Evolutionary conservation across 208 protist genomes (phyloP).

Genomic region (Balamuthia mandrillaris): DNA sequence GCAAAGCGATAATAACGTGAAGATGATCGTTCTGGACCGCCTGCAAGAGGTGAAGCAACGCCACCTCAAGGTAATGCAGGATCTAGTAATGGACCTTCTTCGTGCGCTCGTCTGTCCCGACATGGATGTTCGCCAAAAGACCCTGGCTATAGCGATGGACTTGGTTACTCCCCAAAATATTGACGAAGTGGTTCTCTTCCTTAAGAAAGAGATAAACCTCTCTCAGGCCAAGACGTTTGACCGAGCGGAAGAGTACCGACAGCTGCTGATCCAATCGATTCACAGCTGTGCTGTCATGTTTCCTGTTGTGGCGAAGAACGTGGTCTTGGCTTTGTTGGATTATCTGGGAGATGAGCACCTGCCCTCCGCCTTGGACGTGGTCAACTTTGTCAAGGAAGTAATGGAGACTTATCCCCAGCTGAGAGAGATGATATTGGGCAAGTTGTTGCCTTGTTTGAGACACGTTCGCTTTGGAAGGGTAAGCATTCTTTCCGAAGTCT

Average conservation of each 20-base stretch:
- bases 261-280: conserved; percentile 86
- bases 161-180: conserved; percentile 85
- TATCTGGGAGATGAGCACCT: conserved; percentile 81
- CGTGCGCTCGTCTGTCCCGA: conserved; percentile 81
- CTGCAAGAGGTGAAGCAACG: conserved; percentile 82
- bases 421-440: conserved; percentile 96
- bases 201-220: conserved; percentile 90
- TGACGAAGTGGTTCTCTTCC: conserved; percentile 82
- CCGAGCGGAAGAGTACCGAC: conserved; percentile 75
- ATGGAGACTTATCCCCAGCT: too few relatives aligned
- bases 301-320: conserved; percentile 71
- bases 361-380: conserved; percentile 80
- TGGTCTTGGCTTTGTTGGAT: conserved; percentile 84
- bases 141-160: conserved; percentile 86
- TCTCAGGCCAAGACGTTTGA: conserved; percentile 57
- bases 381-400: conserved; percentile 61
- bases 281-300: conserved; percentile 85
- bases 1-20: conserved; percentile 96
- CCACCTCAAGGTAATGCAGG: conserved; percentile 81
- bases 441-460: conserved; percentile 92
- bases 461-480: conserved; percentile 83
- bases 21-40: conserved; percentile 93
- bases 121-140: conserved; percentile 86
- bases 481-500: conserved; percentile 62
- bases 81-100: conserved; percentile 93